Conservation (phyloP, 2,329 filamentous ascomycete species). For the Epichloe hybrida region DNA sequence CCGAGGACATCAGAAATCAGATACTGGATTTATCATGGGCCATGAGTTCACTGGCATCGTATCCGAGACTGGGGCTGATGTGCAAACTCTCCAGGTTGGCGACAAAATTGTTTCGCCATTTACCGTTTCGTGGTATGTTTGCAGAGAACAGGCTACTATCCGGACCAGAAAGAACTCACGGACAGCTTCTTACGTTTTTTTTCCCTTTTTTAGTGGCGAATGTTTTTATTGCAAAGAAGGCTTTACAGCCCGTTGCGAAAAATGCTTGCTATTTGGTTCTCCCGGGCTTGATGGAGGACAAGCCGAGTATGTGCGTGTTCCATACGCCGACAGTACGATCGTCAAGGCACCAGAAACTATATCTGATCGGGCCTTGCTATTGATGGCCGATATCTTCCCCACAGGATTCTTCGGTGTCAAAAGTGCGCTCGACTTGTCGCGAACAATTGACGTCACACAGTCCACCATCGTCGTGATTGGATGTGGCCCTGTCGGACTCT, state of each 20-base stretch:
- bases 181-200: background rate
- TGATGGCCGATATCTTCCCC: slow-evolving; percentile 92
- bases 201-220: slow-evolving; percentile 26
- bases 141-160: background rate
- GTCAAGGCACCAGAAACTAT: slow-evolving; percentile 56
- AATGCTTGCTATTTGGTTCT: slow-evolving; percentile 58
- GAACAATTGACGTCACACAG: slow-evolving; percentile 19
- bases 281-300: slow-evolving; percentile 60
- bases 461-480: slow-evolving; percentile 69
- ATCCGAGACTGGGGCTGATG: slow-evolving; percentile 50
- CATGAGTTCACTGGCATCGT: slow-evolving; percentile 80
- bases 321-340: slow-evolving; percentile 68
- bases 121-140: slow-evolving; percentile 58
- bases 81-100: slow-evolving; percentile 56
- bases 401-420: slow-evolving; percentile 72
- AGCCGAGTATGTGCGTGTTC: slow-evolving; percentile 71
- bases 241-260: slow-evolving; percentile 65
- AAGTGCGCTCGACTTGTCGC: slow-evolving; percentile 57
- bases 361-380: slow-evolving; percentile 58
- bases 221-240: slow-evolving; percentile 79
- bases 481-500: slow-evolving; percentile 76
- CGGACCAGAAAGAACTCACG: too few relatives aligned
- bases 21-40: slow-evolving; percentile 54
- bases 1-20: slow-evolving; percentile 63
- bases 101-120: slow-evolving; percentile 77